Conservation (phyloP, 1,284 basidiomycete genomes). For the Apiotrichum porosum region DNA sequence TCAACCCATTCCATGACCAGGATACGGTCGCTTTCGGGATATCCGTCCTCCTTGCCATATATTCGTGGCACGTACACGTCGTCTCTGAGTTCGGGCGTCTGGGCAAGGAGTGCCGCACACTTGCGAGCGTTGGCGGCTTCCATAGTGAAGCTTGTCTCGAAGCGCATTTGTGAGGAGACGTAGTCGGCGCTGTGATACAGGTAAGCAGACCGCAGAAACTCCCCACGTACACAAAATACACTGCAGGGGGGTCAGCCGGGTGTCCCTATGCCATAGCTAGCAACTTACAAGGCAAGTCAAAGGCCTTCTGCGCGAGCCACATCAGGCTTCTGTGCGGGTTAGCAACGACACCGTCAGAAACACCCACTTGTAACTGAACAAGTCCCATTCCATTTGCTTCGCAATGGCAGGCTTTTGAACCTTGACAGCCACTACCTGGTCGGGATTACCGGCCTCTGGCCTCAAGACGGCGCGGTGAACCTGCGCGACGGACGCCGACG, state of each 20-base stretch:
- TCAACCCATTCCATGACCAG: slow-evolving; percentile 82
- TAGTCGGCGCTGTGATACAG: slow-evolving; percentile 56
- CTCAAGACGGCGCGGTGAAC: slow-evolving; percentile 70
- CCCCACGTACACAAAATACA: slow-evolving; percentile 46
- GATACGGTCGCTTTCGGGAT: slow-evolving; percentile 59
- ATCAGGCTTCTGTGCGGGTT: slow-evolving; percentile 30
- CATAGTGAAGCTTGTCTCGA: slow-evolving; percentile 71
- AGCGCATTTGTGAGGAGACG: slow-evolving; percentile 70
- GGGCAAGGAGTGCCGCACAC: slow-evolving; percentile 40
- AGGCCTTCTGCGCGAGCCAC: slow-evolving; percentile 43
- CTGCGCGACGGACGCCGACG: slow-evolving; percentile 83
- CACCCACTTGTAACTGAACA: slow-evolving; percentile 50
- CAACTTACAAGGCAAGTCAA: slow-evolving; percentile 46
- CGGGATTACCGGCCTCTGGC: slow-evolving; percentile 26
- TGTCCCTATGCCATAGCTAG: background rate
- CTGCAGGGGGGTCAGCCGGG: slow-evolving; percentile 25
- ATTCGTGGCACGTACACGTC: slow-evolving; percentile 75
- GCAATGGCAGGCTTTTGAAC: slow-evolving; percentile 82
- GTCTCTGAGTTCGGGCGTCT: slow-evolving; percentile 59
- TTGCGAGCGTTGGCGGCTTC: slow-evolving; percentile 54
- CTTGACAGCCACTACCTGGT: slow-evolving; percentile 70
- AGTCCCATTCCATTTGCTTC: slow-evolving; percentile 78
- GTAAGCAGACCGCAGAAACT: too few relatives aligned
- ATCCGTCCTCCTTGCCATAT: slow-evolving; percentile 60
- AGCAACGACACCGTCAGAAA: background rate